Evolutionary conservation across 768 basidiomycete species (phyloP).

Genomic region (Fomitopsis pulvina): DNA sequence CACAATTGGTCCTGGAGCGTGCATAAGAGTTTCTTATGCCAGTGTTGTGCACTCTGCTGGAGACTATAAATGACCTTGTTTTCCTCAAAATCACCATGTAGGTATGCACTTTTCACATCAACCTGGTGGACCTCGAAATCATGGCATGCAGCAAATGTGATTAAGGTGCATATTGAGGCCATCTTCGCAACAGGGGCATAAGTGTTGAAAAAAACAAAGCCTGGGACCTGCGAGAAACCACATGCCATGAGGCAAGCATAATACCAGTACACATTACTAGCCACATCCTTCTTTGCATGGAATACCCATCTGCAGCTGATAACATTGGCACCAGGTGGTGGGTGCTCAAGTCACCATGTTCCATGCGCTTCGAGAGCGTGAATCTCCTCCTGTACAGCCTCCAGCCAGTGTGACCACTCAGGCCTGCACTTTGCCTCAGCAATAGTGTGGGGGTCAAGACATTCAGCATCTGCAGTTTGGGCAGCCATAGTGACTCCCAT

Average conservation of each 20-base stretch:
- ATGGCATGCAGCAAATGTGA: slow-evolving; percentile 19
- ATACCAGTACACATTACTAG: slow-evolving; percentile 13
- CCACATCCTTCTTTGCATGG: slow-evolving; percentile 18
- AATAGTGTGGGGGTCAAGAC: slow-evolving; percentile 3
- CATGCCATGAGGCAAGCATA: slow-evolving; percentile 21
- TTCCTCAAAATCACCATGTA: slow-evolving; percentile 22
- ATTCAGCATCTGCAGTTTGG: slow-evolving; percentile 3
- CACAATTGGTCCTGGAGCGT: slow-evolving; percentile 17
- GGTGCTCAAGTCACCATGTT: slow-evolving; percentile 6
- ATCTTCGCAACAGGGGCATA: slow-evolving; percentile 21
- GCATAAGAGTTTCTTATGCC: slow-evolving; percentile 29
- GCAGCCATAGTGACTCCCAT: neutral
- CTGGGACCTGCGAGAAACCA: slow-evolving; percentile 26
- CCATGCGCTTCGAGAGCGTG: neutral
- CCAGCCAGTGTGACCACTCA: slow-evolving; percentile 3
- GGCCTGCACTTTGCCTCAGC: slow-evolving; percentile 5
- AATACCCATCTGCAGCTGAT: slow-evolving; percentile 19
- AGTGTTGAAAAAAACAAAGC: slow-evolving; percentile 29
- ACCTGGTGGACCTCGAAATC: slow-evolving; percentile 22
- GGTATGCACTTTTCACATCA: slow-evolving; percentile 22
- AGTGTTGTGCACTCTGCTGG: slow-evolving; percentile 31
- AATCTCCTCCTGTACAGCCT: slow-evolving; percentile 9
- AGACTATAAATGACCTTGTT: slow-evolving; percentile 37
- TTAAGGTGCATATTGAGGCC: slow-evolving; percentile 15
- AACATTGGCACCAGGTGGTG: slow-evolving; percentile 6